Base-by-base conservation (phyloP, 768 basidiomycete species). In the Leucocoprinus leucothites region DNA sequence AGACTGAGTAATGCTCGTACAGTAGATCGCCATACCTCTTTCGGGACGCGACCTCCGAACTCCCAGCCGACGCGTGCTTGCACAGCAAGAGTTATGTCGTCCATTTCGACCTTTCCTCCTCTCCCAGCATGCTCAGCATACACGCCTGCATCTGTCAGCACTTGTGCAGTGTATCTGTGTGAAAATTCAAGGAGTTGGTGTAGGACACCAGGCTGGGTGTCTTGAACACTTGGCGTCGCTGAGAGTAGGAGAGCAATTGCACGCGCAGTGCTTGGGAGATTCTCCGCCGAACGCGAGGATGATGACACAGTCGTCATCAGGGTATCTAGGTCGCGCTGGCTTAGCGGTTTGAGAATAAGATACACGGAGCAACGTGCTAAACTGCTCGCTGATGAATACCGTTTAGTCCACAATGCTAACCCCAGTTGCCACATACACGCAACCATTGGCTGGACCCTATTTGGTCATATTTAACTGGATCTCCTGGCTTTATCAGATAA, bases 11-110 rank as follows among this genome's bases (percentile, higher is more conserved):
- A 18, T 19, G 22, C 49, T 34, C 58, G 19, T 44, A 31, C 28
- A 42, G 9, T 55, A 53, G 47, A 41, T 19, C 11, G 57, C 41
- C 21, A 59, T 54, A 93, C 91, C 82, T 94, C 91, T 71, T 93
- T 93, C 2, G 91, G 91, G 25, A 94, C 83, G 36, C 91, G 79
- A 5, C 92, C 91, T 21, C 91, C 91, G 66, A 92, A 89, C 69
- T 94, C 92, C 92, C 92, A 94, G 41, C 91, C 92, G 3, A 94
- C 92, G 54, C 91, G 84, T 5, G 91, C 90, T 68, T 94, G 91
- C 3, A 92, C 86, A 1, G 91, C 89, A 38, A 94, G 76, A 3
- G 82, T 79, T 45, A 90, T 74, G 69, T 94, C 91, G 59, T 94
- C 91, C 77, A 86, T 82, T 60, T 92, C 91, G 52, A 94, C 76